Evolutionary conservation across 2,329 filamentous ascomycete genomes (phyloP).

Genomic region (Ceratocystiopsis minuta): DNA sequence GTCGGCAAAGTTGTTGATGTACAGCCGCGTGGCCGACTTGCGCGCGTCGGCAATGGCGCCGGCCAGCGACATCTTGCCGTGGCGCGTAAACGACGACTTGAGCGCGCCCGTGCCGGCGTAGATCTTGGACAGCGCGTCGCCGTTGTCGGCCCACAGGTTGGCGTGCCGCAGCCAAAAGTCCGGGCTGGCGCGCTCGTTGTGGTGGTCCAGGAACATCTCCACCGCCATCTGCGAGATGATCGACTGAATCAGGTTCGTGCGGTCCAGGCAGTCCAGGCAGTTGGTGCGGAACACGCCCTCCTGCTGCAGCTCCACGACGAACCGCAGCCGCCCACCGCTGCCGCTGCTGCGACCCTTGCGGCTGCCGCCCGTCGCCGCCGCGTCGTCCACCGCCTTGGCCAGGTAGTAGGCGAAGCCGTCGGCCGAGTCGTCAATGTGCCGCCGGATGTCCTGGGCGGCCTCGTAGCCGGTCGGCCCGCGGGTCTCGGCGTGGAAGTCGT

Average conservation of each 20-base stretch:
- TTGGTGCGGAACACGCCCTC: slow-evolving; percentile 94
- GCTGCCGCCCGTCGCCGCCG: slow-evolving; percentile 15
- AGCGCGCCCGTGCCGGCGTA: slow-evolving; percentile 92
- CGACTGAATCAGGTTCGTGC: slow-evolving; percentile 90
- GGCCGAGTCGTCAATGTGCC: slow-evolving; percentile 59
- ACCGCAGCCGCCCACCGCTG: slow-evolving; percentile 19
- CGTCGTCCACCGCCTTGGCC: slow-evolving; percentile 50
- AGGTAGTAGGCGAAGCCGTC: slow-evolving; percentile 88
- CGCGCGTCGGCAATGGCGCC: slow-evolving; percentile 88
- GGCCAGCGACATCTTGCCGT: slow-evolving; percentile 88
- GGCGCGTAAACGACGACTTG: slow-evolving; percentile 85
- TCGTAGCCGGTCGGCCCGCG: slow-evolving; percentile 75
- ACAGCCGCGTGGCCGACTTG: slow-evolving; percentile 84
- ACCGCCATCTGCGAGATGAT: slow-evolving; percentile 89
- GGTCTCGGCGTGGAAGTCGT: slow-evolving; percentile 92
- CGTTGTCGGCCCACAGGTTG: slow-evolving; percentile 92
- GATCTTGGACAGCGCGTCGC: slow-evolving; percentile 81
- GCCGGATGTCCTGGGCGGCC: slow-evolving; percentile 67
- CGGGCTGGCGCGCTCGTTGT: slow-evolving; percentile 46
- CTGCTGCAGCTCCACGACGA: slow-evolving; percentile 66
- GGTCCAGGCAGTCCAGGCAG: slow-evolving; percentile 86
- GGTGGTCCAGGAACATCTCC: slow-evolving; percentile 63
- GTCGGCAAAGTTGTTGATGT: slow-evolving; percentile 95
- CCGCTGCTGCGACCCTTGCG: neutral
- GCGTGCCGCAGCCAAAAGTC: slow-evolving; percentile 91